Evolutionary conservation across 2,329 filamentous ascomycete species (phyloP).

Genomic region (Talaromyces amestolkiae): DNA sequence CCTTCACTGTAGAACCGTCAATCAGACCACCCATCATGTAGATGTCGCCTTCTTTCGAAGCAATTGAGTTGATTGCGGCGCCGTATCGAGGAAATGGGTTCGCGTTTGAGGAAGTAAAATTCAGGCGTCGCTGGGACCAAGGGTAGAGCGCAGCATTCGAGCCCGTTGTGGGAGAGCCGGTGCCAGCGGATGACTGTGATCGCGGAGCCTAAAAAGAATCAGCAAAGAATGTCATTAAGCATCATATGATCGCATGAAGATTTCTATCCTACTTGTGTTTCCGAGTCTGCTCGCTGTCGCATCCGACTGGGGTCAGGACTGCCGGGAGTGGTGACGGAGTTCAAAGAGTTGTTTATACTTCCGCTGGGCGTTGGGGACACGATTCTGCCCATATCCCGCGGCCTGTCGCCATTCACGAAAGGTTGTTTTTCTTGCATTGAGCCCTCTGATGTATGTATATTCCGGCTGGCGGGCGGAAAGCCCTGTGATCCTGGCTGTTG

Average conservation of each 20-base stretch:
- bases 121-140: constrained; percentile 88
- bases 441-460: constrained; percentile 58
- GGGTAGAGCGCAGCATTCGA: constrained; percentile 84
- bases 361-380: constrained; percentile 71
- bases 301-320: constrained; percentile 65
- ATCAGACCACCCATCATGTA: constrained; percentile 98
- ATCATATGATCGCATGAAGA: not conserved
- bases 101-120: constrained; percentile 75
- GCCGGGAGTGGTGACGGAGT: constrained; percentile 63
- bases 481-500: constrained; percentile 26
- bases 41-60: constrained; percentile 94
- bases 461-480: constrained; percentile 55
- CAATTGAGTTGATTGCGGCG: constrained; percentile 86
- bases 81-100: constrained; percentile 96
- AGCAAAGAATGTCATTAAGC: not conserved
- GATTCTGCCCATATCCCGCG: constrained; percentile 34
- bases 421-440: constrained; percentile 41
- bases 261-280: constrained; percentile 50
- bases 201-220: constrained; percentile 29
- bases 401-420: constrained; percentile 48
- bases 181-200: constrained; percentile 56
- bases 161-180: constrained; percentile 43
- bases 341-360: constrained; percentile 64
- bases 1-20: constrained; percentile 91
- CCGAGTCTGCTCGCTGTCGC: constrained; percentile 55